A percentile compares a stretch with the other conserved stretches of the same genome.
phyloP scores from a whole-genome alignment of 2,329 filamentous ascomycete species.

The Cladosporium halotolerans region DNA sequence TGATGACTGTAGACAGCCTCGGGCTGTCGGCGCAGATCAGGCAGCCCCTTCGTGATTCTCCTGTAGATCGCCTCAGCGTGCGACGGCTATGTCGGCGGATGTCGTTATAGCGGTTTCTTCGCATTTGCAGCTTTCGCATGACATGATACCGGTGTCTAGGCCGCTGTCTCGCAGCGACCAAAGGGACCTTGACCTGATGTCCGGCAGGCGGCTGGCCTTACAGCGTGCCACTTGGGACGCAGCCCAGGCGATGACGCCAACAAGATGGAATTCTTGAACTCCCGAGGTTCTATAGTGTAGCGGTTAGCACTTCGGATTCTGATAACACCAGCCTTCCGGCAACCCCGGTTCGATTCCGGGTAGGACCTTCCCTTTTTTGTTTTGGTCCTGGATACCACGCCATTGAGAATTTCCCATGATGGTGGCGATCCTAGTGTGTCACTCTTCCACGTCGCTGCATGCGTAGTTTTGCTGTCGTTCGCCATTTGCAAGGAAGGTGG shows the following conservation, averaged over 20 bases:
- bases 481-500: no score
- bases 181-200: neutral
- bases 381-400: neutral
- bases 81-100: no score
- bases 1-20: no score
- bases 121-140: no score
- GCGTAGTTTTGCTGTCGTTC: neutral
- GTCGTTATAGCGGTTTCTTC: no score
- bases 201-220: neutral
- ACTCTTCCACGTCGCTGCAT: neutral
- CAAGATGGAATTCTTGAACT: neutral
- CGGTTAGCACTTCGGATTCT: neutral
- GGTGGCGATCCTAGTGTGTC: neutral
- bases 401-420: neutral
- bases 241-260: neutral
- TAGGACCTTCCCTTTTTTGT: neutral
- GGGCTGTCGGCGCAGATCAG: no score
- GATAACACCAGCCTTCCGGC: neutral
- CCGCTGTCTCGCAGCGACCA: no score
- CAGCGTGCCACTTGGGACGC: neutral
- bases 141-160: no score
- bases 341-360: constrained; percentile 10
- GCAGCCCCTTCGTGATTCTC: no score
- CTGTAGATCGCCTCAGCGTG: no score
- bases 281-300: neutral